Percentiles rank a stretch among this genome's conserved stretches.
These are phyloP conservation scores for Dacryopinax primogenitus DNA, from an alignment of 768 basidiomycete genomes.

Conservation along the genomic window DNA sequence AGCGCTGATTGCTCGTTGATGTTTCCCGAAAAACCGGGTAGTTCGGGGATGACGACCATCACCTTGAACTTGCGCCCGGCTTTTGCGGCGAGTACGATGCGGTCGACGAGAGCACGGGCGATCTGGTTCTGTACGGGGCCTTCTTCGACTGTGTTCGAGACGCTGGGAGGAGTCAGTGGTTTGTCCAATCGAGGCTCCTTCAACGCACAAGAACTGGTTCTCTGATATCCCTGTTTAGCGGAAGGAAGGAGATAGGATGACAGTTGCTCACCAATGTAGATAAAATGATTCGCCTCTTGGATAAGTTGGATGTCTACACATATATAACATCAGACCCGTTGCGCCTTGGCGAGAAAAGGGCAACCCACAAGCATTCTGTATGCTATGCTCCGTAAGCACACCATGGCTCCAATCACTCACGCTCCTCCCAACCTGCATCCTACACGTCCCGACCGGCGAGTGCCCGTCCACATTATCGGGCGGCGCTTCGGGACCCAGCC, in stretches of 20 bases:
- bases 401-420: constrained; percentile 93
- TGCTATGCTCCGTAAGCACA: constrained; percentile 75
- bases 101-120: constrained; percentile 65
- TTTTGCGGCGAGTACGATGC: constrained; percentile 69
- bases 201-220: constrained; percentile 76
- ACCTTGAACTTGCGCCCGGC: constrained; percentile 72
- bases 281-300: constrained; percentile 68
- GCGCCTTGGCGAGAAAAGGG: background rate
- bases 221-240: constrained; percentile 27
- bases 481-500: background rate
- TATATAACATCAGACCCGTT: background rate
- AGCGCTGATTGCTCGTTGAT: constrained; percentile 51
- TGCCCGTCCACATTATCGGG: constrained; percentile 23
- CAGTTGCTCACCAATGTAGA: constrained; percentile 66
- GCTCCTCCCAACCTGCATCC: constrained; percentile 71
- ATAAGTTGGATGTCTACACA: constrained; percentile 65
- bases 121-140: constrained; percentile 71
- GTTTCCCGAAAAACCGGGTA: constrained; percentile 82
- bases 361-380: constrained; percentile 80
- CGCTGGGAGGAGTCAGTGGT: constrained; percentile 34
- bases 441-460: constrained; percentile 41
- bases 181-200: background rate
- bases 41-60: constrained; percentile 74
- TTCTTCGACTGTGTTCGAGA: constrained; percentile 54
- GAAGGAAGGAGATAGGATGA: constrained; percentile 6